Conservation (phyloP, 1,284 basidiomycete genomes). For the Agaricales sp. region DNA sequence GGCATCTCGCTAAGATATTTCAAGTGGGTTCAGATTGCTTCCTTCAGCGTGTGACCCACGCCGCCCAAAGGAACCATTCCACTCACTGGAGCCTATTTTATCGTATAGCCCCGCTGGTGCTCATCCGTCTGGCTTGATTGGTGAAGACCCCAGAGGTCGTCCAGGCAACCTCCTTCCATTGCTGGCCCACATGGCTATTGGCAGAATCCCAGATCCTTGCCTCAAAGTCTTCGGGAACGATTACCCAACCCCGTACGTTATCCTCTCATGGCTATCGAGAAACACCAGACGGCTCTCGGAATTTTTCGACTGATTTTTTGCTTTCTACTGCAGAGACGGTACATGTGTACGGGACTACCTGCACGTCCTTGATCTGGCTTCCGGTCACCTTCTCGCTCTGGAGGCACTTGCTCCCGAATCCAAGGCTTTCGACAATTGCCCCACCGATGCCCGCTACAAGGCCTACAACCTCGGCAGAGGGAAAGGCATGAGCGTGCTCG, state of each 20-base stretch:
- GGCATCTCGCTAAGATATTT: slow-evolving; percentile 90
- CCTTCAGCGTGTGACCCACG: too few relatives aligned
- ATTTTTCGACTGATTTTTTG: too few relatives aligned
- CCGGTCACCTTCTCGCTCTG: slow-evolving; percentile 88
- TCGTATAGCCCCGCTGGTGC: slow-evolving; percentile 83
- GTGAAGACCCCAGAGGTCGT: slow-evolving; percentile 92
- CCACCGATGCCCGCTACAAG: slow-evolving; percentile 60
- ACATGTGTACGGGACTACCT: slow-evolving; percentile 98
- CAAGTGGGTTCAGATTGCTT: slow-evolving; percentile 54
- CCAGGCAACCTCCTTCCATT: slow-evolving; percentile 94
- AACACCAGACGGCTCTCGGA: neutral
- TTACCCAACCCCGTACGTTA: slow-evolving; percentile 82
- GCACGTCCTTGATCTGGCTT: slow-evolving; percentile 92
- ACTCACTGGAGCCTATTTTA: too few relatives aligned
- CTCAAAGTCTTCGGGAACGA: slow-evolving; percentile 97
- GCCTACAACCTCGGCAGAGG: slow-evolving; percentile 97
- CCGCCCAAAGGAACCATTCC: too few relatives aligned
- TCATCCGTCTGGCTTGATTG: slow-evolving; percentile 91
- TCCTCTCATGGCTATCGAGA: neutral
- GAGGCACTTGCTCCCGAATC: slow-evolving; percentile 71
- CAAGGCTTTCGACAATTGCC: slow-evolving; percentile 41
- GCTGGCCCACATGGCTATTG: slow-evolving; percentile 92
- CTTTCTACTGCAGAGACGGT: slow-evolving; percentile 59
- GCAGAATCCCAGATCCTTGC: slow-evolving; percentile 72
- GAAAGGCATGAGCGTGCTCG: slow-evolving; percentile 83